Evolutionary conservation across 495 filamentous ascomycete species (phyloP).

Genomic region (Podospora didyma): DNA sequence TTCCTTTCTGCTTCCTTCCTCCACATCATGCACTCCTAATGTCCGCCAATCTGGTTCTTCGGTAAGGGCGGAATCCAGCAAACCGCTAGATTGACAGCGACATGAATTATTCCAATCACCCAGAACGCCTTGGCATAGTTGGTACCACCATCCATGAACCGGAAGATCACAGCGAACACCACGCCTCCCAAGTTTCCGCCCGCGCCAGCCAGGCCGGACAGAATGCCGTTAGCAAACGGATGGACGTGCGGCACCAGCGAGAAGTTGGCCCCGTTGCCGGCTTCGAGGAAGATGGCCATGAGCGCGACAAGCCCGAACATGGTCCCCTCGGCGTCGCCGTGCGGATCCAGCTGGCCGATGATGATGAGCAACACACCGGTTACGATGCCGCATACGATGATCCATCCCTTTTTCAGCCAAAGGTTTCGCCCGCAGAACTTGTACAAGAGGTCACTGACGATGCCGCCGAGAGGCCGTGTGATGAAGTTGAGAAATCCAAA

Average conservation of each 20-base stretch:
- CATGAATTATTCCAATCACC: slow-evolving; percentile 74
- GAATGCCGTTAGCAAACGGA: slow-evolving; percentile 63
- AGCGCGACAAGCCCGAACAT: slow-evolving; percentile 75
- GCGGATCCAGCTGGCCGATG: slow-evolving; percentile 64
- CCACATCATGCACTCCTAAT: not conserved
- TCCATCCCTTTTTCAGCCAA: slow-evolving; percentile 73
- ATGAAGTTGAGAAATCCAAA: slow-evolving; percentile 84
- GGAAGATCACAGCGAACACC: slow-evolving; percentile 79
- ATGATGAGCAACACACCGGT: slow-evolving; percentile 65
- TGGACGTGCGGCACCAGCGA: slow-evolving; percentile 80
- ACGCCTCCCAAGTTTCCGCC: slow-evolving; percentile 82
- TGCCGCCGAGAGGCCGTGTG: slow-evolving; percentile 70
- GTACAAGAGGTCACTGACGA: slow-evolving; percentile 71
- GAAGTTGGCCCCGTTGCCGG: slow-evolving; percentile 82
- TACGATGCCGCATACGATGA: slow-evolving; percentile 57
- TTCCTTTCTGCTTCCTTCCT: not conserved
- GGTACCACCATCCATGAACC: slow-evolving; percentile 57
- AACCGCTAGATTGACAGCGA: slow-evolving; percentile 63
- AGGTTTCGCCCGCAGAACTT: slow-evolving; percentile 49
- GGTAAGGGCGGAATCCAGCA: slow-evolving; percentile 72
- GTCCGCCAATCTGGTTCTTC: slow-evolving; percentile 62
- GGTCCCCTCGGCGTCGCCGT: slow-evolving; percentile 40
- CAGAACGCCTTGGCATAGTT: slow-evolving; percentile 69
- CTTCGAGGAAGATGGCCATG: slow-evolving; percentile 79
- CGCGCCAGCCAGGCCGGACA: slow-evolving; percentile 74